Evolutionary conservation across 352 stramenopile species (phyloP).

Genomic region (Phytophthora cactorum): DNA sequence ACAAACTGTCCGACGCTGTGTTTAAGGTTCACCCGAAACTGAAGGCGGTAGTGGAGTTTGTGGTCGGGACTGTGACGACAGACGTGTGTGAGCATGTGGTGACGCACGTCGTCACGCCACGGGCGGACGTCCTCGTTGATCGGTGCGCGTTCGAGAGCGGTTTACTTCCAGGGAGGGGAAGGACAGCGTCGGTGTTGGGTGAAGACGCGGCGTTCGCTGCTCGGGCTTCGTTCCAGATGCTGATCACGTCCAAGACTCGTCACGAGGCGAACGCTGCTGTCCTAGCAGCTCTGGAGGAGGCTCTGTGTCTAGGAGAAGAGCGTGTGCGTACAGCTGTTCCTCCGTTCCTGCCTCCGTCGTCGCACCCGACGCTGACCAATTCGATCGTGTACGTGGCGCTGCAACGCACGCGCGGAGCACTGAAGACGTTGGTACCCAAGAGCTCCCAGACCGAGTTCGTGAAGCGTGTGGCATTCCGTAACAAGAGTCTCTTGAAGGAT

Average conservation of each 20-base stretch:
- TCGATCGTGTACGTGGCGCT: constrained; percentile 43
- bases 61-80: constrained; percentile 65
- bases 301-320: constrained; percentile 38
- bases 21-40: constrained; percentile 72
- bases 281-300: constrained; percentile 34
- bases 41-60: constrained; percentile 64
- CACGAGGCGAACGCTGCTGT: constrained; percentile 37
- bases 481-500: constrained; percentile 56
- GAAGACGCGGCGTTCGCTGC: constrained; percentile 20
- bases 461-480: constrained; percentile 48
- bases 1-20: constrained; percentile 52
- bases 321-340: constrained; percentile 40
- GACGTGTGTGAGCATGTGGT: constrained; percentile 68
- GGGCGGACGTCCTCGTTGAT: constrained; percentile 53
- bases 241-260: constrained; percentile 43
- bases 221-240: constrained; percentile 41
- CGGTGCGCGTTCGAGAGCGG: constrained; percentile 40
- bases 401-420: constrained; percentile 34
- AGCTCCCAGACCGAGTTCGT: constrained; percentile 56
- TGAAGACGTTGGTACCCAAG: constrained; percentile 49
- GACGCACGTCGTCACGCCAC: constrained; percentile 43
- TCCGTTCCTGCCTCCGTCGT: constrained; percentile 46
- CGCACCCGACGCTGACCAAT: constrained; percentile 42
- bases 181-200: background rate
- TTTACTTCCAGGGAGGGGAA: background rate